Conservation (phyloP, 163 green algal genomes). For the Dunaliella salina region DNA sequence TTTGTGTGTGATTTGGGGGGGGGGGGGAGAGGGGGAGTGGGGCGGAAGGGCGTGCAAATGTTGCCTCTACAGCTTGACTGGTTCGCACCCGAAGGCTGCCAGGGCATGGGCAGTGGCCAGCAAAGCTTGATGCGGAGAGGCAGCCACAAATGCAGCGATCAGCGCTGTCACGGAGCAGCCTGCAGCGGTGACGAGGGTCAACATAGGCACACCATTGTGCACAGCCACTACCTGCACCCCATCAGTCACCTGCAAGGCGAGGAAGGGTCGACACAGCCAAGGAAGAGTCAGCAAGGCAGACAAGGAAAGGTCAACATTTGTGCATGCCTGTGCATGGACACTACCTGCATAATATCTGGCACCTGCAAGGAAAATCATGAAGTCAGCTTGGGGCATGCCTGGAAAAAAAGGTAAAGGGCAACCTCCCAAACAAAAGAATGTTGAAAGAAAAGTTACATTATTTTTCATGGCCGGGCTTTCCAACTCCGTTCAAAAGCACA, state of each 20-base stretch:
- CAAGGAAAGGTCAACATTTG: conserved; percentile 47
- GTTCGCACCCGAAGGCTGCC: conserved; percentile 65
- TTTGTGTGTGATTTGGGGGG: no score
- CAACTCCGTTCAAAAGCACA: no score
- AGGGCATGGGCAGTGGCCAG: conserved; percentile 64
- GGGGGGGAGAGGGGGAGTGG: no score
- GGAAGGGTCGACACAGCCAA: no score
- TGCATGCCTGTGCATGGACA: conserved; percentile 62
- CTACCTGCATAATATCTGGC: background rate
- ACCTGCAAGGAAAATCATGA: background rate
- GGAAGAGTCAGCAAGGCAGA: no score
- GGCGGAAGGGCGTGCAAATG: no score
- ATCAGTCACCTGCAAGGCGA: conserved; percentile 63
- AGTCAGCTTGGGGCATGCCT: background rate
- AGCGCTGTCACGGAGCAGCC: conserved; percentile 80
- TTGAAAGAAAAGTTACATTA: no score
- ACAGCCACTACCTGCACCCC: conserved; percentile 53
- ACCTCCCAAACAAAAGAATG: no score
- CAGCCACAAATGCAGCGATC: conserved; percentile 66
- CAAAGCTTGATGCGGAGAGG: conserved; percentile 40
- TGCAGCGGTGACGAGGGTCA: conserved; percentile 74
- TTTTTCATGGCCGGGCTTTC: no score
- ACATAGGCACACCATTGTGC: conserved; percentile 61
- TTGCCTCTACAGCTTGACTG: background rate
- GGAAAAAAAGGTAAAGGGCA: no score